A percentile compares a stretch with the other conserved stretches of the same genome.
phyloP scores from a whole-genome alignment of 352 stramenopile species.

The Phytopythium boreale region DNA sequence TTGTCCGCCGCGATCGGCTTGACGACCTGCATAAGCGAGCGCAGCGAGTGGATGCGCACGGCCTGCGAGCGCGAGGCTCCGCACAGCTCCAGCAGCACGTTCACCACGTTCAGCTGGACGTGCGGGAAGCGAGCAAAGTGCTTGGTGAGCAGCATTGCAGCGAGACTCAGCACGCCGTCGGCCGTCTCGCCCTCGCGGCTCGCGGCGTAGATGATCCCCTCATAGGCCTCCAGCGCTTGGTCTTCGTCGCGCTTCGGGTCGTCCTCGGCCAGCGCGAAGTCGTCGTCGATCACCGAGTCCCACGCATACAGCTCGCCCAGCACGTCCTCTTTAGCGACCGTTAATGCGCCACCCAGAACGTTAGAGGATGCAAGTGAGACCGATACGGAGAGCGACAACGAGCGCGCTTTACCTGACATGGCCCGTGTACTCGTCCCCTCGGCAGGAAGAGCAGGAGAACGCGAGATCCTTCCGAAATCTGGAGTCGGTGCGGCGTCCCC shows the following conservation, averaged over 20 bases:
- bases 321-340: constrained; percentile 22
- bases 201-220: constrained; percentile 65
- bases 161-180: constrained; percentile 61
- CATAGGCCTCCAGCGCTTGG: constrained; percentile 65
- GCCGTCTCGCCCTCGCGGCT: constrained; percentile 18
- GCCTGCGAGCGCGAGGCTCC: constrained; percentile 34
- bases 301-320: constrained; percentile 65
- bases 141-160: constrained; percentile 68
- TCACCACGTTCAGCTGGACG: constrained; percentile 71
- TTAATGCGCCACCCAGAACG: neutral
- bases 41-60: constrained; percentile 75
- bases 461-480: neutral
- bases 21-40: constrained; percentile 65
- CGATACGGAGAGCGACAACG: neutral
- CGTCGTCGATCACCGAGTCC: constrained; percentile 65
- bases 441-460: neutral
- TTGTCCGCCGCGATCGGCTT: constrained; percentile 28
- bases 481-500: neutral
- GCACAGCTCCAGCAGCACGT: constrained; percentile 55
- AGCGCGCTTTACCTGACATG: constrained; percentile 3
- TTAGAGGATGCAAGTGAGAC: neutral
- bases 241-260: constrained; percentile 70
- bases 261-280: constrained; percentile 32
- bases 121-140: constrained; percentile 80
- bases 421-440: neutral